Conservation (phyloP, 176 grass and related monocot species). For the Triticum timopheevii region DNA sequence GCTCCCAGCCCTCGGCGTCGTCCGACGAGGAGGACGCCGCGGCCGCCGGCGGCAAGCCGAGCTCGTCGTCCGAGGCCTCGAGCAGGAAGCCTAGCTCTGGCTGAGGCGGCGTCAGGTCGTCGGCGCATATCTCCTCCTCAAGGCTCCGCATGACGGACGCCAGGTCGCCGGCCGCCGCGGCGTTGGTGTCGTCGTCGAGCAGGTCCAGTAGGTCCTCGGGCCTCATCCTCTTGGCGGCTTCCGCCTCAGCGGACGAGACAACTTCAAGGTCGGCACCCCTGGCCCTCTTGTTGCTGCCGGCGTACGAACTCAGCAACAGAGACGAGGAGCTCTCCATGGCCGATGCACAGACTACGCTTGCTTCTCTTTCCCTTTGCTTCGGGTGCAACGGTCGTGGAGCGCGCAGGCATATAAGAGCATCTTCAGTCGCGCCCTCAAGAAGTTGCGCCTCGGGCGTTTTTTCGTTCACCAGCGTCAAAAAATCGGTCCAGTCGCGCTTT, state of each 20-base stretch:
- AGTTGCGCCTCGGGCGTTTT: too few relatives aligned
- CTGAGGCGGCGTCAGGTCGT: neutral
- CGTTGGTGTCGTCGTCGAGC: constrained; percentile 54
- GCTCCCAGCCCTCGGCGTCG: neutral
- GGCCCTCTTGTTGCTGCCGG: constrained; percentile 33
- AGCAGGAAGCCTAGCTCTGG: constrained; percentile 61
- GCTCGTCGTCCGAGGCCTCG: constrained; percentile 88
- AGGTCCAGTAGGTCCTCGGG: constrained; percentile 56
- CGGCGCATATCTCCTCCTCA: constrained; percentile 62
- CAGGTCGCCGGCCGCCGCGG: constrained; percentile 39
- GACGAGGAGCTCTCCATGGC: constrained; percentile 31
- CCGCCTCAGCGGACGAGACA: neutral
- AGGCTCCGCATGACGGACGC: constrained; percentile 79
- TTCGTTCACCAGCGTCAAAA: too few relatives aligned
- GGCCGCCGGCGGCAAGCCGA: constrained; percentile 55
- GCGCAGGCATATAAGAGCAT: too few relatives aligned
- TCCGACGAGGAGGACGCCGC: neutral
- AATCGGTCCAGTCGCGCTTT: too few relatives aligned
- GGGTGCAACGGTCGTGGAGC: too few relatives aligned
- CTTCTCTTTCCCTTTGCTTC: too few relatives aligned
- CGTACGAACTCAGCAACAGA: neutral
- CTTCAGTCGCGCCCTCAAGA: too few relatives aligned
- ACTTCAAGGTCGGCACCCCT: constrained; percentile 20
- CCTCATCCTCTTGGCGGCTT: constrained; percentile 32
- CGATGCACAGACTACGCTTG: too few relatives aligned